Evolutionary conservation across 257 asterid genomes (phyloP), one percentile per base, ranked within the genome.

Genomic region (Solanum gandarillasii): DNA sequence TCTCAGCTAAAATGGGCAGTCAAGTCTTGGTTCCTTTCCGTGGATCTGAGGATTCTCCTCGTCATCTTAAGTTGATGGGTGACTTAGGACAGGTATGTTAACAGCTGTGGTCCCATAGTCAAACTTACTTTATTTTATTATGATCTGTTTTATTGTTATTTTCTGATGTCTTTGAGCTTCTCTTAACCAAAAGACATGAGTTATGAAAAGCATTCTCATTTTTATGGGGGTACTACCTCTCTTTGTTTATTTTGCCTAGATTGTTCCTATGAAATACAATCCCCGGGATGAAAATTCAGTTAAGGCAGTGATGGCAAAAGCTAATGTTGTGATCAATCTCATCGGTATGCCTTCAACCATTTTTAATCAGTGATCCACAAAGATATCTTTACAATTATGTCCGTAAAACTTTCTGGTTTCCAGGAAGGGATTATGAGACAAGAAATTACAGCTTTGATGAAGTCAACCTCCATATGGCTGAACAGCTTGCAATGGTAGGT

Each of bases 61-160:
- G 99, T n/a, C 98, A 97, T 96, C 99, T 97, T 89, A 97, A 97
- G 89, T 88, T 97, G 91, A 95, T 96, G 99, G 99, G 99, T 86
- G 99, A 97, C 90, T 91, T 97, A 96, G 99, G 99, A 70, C 99
- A 97, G 97, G 99, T 95, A 87, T 74, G 58, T 89, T 89, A 41
- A 78, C 21, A 55, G 60, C 31, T 83, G 76, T 88, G 82, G 23
- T 36, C 62, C 2, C 20, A 6, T 62, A 68, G 2, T 29, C 21
- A 18, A 58, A 9, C 73, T 55, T 35, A 55, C 81, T 72, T 35
- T 29, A 25, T 70, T 34, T 12, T 46, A 35, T 68, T 72, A 52
- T 89, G 36, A 52, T 65, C n/a, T 8, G 35, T 8, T 18, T 35
- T 36, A 41, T 58, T 35, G 29, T 12, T 87, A 18, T 27, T 48